Conservation (phyloP, 257 asterid genomes). For the Parsonsia alboflavescens region DNA sequence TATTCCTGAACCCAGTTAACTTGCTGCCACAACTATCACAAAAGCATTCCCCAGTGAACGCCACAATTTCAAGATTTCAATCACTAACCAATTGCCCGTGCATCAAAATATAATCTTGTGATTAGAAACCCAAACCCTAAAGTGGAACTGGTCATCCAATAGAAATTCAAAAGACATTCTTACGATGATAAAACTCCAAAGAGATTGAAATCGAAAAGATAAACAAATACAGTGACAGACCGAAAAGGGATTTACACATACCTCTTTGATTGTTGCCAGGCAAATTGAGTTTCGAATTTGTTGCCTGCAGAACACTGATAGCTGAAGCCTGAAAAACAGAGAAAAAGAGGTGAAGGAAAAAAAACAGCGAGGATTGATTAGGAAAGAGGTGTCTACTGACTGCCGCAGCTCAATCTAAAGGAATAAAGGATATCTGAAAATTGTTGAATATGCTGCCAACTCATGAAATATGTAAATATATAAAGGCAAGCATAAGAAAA, state of each 20-base stretch:
- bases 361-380: not conserved
- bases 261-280: not conserved
- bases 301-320: not conserved
- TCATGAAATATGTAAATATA: too few species aligned
- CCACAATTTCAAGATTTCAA: not conserved
- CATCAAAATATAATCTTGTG: not conserved
- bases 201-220: not conserved
- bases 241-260: not conserved
- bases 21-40: not conserved
- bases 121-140: not conserved
- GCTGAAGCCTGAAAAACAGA: not conserved
- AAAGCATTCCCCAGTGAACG: not conserved
- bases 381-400: too few species aligned
- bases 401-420: too few species aligned
- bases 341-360: not conserved
- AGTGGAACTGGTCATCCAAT: not conserved
- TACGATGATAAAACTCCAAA: not conserved
- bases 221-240: not conserved
- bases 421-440: too few species aligned
- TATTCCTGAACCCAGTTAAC: not conserved
- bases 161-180: not conserved
- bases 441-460: too few species aligned
- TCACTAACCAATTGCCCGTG: not conserved
- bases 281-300: not conserved
- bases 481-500: too few species aligned